Percentiles rank a stretch among this genome's conserved stretches.
phyloP scores from a whole-genome alignment of 805 yeast genomes.

The Yamadazyma sp. region DNA sequence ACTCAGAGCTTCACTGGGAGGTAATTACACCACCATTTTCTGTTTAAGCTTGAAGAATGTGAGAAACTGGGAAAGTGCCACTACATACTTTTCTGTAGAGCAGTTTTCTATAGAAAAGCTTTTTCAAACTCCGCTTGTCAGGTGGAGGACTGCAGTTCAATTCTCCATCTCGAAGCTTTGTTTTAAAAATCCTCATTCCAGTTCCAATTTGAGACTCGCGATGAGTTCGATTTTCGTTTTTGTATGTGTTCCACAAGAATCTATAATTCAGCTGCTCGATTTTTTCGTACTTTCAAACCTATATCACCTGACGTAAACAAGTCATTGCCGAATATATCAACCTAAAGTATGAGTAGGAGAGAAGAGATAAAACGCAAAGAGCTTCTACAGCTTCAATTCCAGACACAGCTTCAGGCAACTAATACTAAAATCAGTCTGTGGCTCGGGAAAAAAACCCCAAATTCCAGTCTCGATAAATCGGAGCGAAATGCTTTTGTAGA shows the following conservation, averaged over 20 bases:
- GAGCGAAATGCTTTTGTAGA: slow-evolving; percentile 24
- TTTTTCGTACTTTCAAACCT: too few species aligned
- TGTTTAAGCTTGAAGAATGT: too few species aligned
- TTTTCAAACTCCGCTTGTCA: slow-evolving; percentile 26
- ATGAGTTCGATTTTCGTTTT: neutral
- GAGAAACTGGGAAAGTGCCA: too few species aligned
- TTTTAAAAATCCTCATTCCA: too few species aligned
- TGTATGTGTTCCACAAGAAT: too few species aligned
- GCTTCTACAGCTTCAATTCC: slow-evolving; percentile 47
- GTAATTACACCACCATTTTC: too few species aligned
- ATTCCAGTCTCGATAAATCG: slow-evolving; percentile 18
- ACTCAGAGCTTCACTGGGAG: too few species aligned
- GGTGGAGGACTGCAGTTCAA: slow-evolving; percentile 31
- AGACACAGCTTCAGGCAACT: slow-evolving; percentile 39
- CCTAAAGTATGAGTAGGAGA: slow-evolving; percentile 23
- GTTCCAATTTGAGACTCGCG: neutral
- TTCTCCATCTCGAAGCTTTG: slow-evolving; percentile 29
- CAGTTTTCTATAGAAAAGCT: too few species aligned
- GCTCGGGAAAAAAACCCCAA: slow-evolving; percentile 7
- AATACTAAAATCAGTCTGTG: slow-evolving; percentile 18
- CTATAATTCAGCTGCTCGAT: too few species aligned
- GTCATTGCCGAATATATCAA: too few species aligned
- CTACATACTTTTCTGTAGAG: too few species aligned
- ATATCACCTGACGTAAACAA: too few species aligned
- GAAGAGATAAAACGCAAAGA: slow-evolving; percentile 48